Conservation (phyloP, 805 yeast genomes). For the Candida cerambycidarum region DNA sequence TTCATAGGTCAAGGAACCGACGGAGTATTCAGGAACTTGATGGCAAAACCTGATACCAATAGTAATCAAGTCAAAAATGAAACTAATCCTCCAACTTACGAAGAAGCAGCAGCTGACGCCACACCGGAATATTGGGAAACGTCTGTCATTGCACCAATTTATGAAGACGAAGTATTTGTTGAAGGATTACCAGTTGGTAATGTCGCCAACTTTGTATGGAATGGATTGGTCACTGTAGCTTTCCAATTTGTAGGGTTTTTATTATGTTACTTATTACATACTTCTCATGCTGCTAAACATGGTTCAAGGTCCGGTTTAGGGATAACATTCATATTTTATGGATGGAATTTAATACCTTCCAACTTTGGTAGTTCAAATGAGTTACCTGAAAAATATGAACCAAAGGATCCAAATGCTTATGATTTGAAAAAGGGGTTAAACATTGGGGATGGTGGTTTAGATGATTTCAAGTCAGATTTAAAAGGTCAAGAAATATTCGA, state of each 20-base stretch:
- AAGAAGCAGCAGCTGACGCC: conserved; percentile 91
- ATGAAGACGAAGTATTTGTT: conserved; percentile 85
- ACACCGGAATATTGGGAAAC: conserved; percentile 98
- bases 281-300: conserved; percentile 95
- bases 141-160: conserved; percentile 73
- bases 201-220: conserved; percentile 87
- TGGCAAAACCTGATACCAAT: conserved; percentile 80
- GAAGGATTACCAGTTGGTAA: conserved; percentile 97
- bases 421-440: conserved; percentile 30
- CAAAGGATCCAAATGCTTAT: conserved; percentile 32
- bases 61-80: conserved; percentile 39
- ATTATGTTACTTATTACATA: conserved; percentile 84
- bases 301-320: conserved; percentile 95
- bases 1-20: conserved; percentile 57
- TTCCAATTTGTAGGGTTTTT: conserved; percentile 94
- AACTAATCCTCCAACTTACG: conserved; percentile 79
- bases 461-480: conserved; percentile 29
- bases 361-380: conserved; percentile 39
- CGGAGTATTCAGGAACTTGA: conserved; percentile 89
- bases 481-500: conserved; percentile 15
- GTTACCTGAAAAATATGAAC: conserved; percentile 33
- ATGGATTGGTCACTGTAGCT: conserved; percentile 80
- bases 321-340: conserved; percentile 72
- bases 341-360: conserved; percentile 37
- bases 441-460: conserved; percentile 28